Conservation (phyloP, 768 basidiomycete species). For the Kwoniella mangroviensis region DNA sequence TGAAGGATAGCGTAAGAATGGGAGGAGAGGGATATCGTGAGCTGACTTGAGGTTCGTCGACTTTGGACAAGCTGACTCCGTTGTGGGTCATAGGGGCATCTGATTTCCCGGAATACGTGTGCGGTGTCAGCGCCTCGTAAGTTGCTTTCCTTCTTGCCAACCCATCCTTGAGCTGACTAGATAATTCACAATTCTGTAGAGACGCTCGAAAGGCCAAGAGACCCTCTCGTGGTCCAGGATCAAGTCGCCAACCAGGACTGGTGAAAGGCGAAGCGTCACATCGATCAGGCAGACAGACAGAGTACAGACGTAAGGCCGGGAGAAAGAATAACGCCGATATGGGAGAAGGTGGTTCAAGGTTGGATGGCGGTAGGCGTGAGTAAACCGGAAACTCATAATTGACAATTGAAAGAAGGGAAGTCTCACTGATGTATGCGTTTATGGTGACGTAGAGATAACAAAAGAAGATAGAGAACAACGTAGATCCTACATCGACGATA, state of each 20-base stretch:
- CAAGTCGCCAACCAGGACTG: constrained; percentile 32
- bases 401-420: background rate
- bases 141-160: background rate
- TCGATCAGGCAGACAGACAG: constrained; percentile 52
- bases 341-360: constrained; percentile 35
- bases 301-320: constrained; percentile 51
- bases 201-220: constrained; percentile 43
- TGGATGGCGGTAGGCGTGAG: constrained; percentile 48
- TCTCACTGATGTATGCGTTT: constrained; percentile 5
- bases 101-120: constrained; percentile 57
- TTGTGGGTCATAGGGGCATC: constrained; percentile 24
- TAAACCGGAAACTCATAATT: background rate
- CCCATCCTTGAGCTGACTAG: background rate
- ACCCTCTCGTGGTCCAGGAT: constrained; percentile 30
- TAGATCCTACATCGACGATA: constrained; percentile 35
- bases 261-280: constrained; percentile 50
- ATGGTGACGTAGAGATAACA: constrained; percentile 39
- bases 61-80: constrained; percentile 5
- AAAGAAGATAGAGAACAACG: constrained; percentile 43
- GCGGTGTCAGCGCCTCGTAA: constrained; percentile 49
- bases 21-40: constrained; percentile 46
- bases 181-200: constrained; percentile 9
- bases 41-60: background rate
- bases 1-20: constrained; percentile 45
- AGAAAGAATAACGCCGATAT: constrained; percentile 46